phyloP scores from a whole-genome alignment of 106 monocot species.

The Gastrodia elata region DNA sequence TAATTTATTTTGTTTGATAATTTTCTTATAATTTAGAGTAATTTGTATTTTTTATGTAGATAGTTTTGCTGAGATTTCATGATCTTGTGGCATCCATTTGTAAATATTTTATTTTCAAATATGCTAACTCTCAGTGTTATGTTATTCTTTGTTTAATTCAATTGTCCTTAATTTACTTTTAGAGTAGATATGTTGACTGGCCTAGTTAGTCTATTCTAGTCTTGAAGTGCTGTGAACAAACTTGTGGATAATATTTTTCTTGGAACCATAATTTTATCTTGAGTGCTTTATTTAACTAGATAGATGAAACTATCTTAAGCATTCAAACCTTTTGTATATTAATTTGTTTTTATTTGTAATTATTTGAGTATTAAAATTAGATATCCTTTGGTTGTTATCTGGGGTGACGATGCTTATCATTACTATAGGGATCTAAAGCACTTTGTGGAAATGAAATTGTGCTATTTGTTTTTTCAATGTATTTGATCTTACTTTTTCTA shows the following conservation, averaged over 20 bases:
- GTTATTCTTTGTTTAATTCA: not conserved
- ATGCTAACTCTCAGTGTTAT: not conserved
- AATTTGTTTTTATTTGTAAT: not conserved
- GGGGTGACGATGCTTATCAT: not conserved
- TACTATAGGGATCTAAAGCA: not conserved
- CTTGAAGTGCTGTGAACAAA: too few relatives aligned
- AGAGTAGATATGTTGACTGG: too few relatives aligned
- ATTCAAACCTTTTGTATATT: not conserved
- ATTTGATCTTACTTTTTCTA: not conserved
- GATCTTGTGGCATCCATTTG: too few relatives aligned
- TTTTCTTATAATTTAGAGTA: too few relatives aligned
- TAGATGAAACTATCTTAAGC: not conserved
- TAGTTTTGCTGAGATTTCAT: too few relatives aligned
- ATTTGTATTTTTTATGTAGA: too few relatives aligned
- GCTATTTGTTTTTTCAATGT: too few relatives aligned
- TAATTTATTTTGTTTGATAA: not conserved
- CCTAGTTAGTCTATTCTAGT: too few relatives aligned
- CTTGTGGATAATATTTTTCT: too few relatives aligned
- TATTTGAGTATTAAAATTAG: not conserved
- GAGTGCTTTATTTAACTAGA: not conserved
- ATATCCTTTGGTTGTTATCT: not conserved
- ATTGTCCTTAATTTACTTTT: too few relatives aligned
- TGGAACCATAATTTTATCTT: not conserved
- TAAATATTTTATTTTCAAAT: not conserved
- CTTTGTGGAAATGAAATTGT: too few relatives aligned